Conservation (phyloP, 2,329 filamentous ascomycete species). For the Coniella lustricola region DNA sequence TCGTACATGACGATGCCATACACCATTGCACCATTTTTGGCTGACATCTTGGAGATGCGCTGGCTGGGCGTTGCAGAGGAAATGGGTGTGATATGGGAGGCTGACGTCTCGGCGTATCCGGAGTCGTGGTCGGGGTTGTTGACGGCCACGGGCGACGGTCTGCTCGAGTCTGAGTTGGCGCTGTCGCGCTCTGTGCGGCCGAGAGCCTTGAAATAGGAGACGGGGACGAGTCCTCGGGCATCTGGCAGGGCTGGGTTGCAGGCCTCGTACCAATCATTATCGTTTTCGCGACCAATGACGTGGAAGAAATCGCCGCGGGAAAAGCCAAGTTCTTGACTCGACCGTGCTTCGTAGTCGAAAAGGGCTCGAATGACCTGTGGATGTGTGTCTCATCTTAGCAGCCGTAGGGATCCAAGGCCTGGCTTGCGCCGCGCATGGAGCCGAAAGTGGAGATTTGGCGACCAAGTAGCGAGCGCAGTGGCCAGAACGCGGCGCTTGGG, state of each 20-base stretch:
- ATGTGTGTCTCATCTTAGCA: constrained; percentile 19
- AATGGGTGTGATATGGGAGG: constrained; percentile 22
- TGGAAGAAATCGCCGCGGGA: constrained; percentile 96
- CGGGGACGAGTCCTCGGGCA: constrained; percentile 85
- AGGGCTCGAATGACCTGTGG: constrained; percentile 88
- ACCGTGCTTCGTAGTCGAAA: constrained; percentile 80
- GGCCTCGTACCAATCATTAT: constrained; percentile 94
- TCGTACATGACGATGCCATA: constrained; percentile 97
- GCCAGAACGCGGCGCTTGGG: not conserved
- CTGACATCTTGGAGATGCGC: constrained; percentile 43
- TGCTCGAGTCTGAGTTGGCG: constrained; percentile 56
- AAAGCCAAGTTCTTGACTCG: constrained; percentile 77
- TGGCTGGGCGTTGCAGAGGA: constrained; percentile 32
- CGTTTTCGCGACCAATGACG: constrained; percentile 92
- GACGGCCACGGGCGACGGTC: constrained; percentile 37
- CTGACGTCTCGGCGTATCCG: constrained; percentile 63
- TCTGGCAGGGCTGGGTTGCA: constrained; percentile 88
- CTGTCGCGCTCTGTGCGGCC: constrained; percentile 91
- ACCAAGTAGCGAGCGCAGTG: constrained; percentile 1
- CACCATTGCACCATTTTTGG: constrained; percentile 71
- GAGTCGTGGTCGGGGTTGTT: constrained; percentile 79
- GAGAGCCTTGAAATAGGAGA: constrained; percentile 86
- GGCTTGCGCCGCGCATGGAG: not conserved
- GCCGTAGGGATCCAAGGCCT: not conserved
- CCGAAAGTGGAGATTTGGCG: constrained; percentile 3